These are phyloP conservation scores for Westerdykella aurantiaca DNA, from an alignment of 2,329 filamentous ascomycete genomes.

Conservation along the genomic window DNA sequence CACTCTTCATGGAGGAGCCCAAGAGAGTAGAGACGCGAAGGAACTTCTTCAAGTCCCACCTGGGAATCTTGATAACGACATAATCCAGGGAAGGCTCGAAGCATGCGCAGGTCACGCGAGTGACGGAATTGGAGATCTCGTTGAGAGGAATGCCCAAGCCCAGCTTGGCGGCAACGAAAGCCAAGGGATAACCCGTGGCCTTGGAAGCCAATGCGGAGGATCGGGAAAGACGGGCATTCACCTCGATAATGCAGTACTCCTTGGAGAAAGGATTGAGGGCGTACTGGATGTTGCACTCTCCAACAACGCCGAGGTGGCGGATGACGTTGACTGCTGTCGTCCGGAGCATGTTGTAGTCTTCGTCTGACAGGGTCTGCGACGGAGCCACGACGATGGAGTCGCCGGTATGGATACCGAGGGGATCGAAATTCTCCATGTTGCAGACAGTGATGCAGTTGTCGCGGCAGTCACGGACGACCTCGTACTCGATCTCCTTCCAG, in stretches of 20 bases:
- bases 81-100: conserved; percentile 98
- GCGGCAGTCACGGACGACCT: conserved; percentile 89
- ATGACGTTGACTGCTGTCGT: conserved; percentile 97
- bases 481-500: conserved; percentile 99
- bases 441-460: conserved; percentile 99
- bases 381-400: conserved; percentile 98
- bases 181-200: conserved; percentile 91
- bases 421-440: conserved; percentile 99
- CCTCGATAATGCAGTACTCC: conserved; percentile 99
- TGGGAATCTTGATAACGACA: conserved; percentile 95
- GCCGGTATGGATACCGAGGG: conserved; percentile 93
- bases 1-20: conserved; percentile 98
- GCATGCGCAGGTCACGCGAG: conserved; percentile 91
- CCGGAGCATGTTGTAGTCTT: conserved; percentile 98
- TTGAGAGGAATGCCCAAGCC: conserved; percentile 92
- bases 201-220: conserved; percentile 96
- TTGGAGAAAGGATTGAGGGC: conserved; percentile 90
- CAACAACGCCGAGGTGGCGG: conserved; percentile 91
- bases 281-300: conserved; percentile 99
- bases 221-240: conserved; percentile 91
- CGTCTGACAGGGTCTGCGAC: conserved; percentile 91
- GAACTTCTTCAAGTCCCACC: conserved; percentile 99
- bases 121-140: conserved; percentile 94
- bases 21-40: conserved; percentile 92
- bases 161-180: conserved; percentile 94